Conservation (phyloP, 805 yeast species). For the Wickerhamiella brachini region DNA sequence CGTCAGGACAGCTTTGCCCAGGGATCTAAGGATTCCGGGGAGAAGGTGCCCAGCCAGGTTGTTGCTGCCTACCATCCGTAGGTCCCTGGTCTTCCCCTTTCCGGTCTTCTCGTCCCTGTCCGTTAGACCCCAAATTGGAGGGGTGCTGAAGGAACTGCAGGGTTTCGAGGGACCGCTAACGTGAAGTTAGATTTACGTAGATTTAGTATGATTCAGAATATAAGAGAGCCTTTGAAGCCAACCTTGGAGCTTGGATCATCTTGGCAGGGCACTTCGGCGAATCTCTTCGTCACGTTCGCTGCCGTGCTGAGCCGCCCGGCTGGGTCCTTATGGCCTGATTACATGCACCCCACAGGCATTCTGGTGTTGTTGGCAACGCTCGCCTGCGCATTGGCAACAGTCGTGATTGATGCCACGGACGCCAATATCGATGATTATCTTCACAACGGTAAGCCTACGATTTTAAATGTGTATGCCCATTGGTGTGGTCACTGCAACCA, state of each 20-base stretch:
- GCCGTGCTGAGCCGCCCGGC: no score
- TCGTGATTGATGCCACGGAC: conserved; percentile 25
- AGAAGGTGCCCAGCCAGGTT: background rate
- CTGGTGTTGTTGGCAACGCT: background rate
- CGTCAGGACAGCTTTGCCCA: background rate
- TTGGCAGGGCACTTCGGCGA: no score
- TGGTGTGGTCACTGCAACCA: conserved; percentile 95
- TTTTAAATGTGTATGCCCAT: conserved; percentile 57
- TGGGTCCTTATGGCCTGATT: background rate
- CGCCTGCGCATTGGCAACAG: conserved; percentile 1
- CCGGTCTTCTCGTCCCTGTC: no score
- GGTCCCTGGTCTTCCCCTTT: no score
- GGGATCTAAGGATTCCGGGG: background rate
- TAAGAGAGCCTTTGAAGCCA: no score
- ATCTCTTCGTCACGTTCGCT: no score
- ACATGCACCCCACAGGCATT: background rate
- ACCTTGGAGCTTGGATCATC: no score
- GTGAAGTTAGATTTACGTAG: no score
- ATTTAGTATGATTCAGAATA: no score
- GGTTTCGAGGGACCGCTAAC: no score
- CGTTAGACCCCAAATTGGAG: no score
- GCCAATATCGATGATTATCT: conserved; percentile 49
- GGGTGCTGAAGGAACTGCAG: no score
- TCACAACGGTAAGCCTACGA: conserved; percentile 47
- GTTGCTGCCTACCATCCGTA: background rate